These are phyloP conservation scores for Echites panduratus DNA, from an alignment of 257 asterid species.

Conservation along the genomic window DNA sequence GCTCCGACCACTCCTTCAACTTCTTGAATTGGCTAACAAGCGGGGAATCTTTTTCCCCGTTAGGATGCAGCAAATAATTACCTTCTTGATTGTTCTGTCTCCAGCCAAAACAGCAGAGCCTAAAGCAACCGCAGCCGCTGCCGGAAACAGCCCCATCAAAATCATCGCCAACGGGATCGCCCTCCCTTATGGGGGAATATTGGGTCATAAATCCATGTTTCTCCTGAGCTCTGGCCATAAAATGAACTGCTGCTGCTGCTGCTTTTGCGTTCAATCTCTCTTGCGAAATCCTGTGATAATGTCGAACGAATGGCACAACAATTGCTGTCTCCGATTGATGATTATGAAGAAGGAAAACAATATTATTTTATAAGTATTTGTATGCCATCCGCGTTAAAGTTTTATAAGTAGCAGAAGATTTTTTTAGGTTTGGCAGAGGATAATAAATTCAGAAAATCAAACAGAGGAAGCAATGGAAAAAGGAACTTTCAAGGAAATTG, in stretches of 20 bases:
- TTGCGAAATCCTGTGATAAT: no score
- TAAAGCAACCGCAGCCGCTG: slow-evolving; percentile 4
- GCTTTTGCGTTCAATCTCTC: neutral
- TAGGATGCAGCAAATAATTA: neutral
- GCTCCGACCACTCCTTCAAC: slow-evolving; percentile 30
- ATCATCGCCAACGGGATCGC: neutral
- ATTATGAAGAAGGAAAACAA: neutral
- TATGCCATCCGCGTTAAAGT: neutral
- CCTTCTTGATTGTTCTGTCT: slow-evolving; percentile 10
- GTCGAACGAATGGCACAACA: no score
- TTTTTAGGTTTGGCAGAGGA: neutral
- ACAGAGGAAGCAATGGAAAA: no score
- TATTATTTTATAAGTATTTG: no score
- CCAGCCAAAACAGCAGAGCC: slow-evolving; percentile 29
- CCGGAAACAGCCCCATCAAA: neutral
- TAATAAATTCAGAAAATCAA: no score
- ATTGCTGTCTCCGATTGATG: no score
- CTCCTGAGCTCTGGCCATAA: slow-evolving; percentile 14
- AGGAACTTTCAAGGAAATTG: neutral
- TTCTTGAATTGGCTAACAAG: slow-evolving; percentile 17
- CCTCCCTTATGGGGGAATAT: slow-evolving; percentile 23
- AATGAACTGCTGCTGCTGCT: neutral
- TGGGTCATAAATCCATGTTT: slow-evolving; percentile 10
- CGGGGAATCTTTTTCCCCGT: slow-evolving; percentile 26
- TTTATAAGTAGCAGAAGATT: neutral